Conservation (phyloP, 1,284 basidiomycete genomes). For the Schizophyllum amplum region DNA sequence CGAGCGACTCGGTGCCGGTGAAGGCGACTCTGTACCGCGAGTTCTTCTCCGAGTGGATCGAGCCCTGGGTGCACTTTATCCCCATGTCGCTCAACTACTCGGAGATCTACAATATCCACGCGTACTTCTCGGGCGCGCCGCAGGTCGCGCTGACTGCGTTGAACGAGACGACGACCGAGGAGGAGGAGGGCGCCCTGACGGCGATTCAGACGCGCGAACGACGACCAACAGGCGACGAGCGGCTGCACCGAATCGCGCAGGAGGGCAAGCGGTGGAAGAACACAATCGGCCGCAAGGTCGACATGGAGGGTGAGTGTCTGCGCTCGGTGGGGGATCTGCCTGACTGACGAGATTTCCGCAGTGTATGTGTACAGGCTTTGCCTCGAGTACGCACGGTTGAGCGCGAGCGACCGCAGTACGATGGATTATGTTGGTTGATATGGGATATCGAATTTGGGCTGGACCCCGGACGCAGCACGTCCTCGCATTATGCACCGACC, state of each 20-base stretch:
- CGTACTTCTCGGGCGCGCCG: constrained; percentile 83
- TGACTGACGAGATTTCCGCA: constrained; percentile 24
- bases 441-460: neutral
- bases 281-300: constrained; percentile 69
- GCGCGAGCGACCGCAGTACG: constrained; percentile 73
- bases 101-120: constrained; percentile 88
- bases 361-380: constrained; percentile 85
- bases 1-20: constrained; percentile 81
- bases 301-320: constrained; percentile 71
- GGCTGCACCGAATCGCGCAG: constrained; percentile 74
- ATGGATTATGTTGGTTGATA: constrained; percentile 36
- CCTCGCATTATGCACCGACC: no score
- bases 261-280: constrained; percentile 89
- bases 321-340: neutral
- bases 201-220: constrained; percentile 74
- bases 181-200: constrained; percentile 17
- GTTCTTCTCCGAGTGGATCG: constrained; percentile 80
- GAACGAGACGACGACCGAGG: neutral
- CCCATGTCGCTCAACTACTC: constrained; percentile 79
- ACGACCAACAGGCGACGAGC: constrained; percentile 53
- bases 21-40: constrained; percentile 89
- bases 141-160: constrained; percentile 38
- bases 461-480: no score
- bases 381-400: constrained; percentile 83
- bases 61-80: constrained; percentile 84